These are phyloP conservation scores for Pseudogymnoascus verrucosus DNA, from an alignment of 2,329 filamentous ascomycete genomes.

Conservation along the genomic window DNA sequence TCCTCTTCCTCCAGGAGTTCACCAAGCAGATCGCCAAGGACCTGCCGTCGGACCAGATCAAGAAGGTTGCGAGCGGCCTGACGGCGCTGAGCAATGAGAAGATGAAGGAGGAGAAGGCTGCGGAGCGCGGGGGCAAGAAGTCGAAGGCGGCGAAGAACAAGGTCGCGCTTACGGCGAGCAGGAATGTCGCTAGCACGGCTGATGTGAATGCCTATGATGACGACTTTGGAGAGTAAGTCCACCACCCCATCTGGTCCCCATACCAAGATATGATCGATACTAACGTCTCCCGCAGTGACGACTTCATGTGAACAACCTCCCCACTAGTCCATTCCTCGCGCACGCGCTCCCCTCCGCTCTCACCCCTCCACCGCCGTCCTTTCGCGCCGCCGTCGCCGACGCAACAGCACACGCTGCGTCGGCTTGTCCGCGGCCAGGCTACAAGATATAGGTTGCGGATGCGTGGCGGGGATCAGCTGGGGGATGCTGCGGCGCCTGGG, in stretches of 20 bases:
- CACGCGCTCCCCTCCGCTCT: not conserved
- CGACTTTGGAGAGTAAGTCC: slow-evolving; percentile 75
- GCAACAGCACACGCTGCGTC: not conserved
- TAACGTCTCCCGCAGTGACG: slow-evolving; percentile 42
- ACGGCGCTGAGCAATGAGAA: slow-evolving; percentile 95
- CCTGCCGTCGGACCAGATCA: slow-evolving; percentile 85
- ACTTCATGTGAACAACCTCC: slow-evolving; percentile 57
- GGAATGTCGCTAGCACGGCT: slow-evolving; percentile 44
- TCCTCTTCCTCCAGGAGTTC: slow-evolving; percentile 85
- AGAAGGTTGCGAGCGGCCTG: slow-evolving; percentile 82
- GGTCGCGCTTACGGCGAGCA: slow-evolving; percentile 64
- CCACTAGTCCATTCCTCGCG: slow-evolving; percentile 4
- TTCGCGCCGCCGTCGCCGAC: not conserved
- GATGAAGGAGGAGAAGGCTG: slow-evolving; percentile 95
- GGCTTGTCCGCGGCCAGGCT: not conserved
- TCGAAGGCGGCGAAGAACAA: slow-evolving; percentile 95
- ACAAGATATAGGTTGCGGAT: not conserved
- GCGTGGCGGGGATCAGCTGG: not conserved
- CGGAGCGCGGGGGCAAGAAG: slow-evolving; percentile 95
- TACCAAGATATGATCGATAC: not conserved
- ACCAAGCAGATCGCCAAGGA: slow-evolving; percentile 80
- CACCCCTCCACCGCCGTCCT: slow-evolving; percentile 2
- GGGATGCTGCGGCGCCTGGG: slow-evolving; percentile 1
- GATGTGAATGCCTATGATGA: slow-evolving; percentile 78
- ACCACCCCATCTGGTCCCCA: not conserved